Evolutionary conservation across 2,329 filamentous ascomycete species (phyloP), one percentile per base, ranked within the genome.

Genomic region (Pestalotiopsis sp.): DNA sequence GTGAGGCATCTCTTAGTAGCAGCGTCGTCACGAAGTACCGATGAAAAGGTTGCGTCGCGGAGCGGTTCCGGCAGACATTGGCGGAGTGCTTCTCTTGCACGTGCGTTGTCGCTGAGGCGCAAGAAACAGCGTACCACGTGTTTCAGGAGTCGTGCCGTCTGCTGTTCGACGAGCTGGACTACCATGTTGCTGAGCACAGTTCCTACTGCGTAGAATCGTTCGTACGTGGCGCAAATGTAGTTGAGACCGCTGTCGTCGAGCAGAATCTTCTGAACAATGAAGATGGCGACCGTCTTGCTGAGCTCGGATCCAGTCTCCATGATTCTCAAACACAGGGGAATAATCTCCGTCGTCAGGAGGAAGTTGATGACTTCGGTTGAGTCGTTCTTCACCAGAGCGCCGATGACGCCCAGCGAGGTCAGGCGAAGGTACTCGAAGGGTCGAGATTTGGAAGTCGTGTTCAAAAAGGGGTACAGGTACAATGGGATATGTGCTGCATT

Each of bases 151-250:
- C 96, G 88, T 38, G 97, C 96, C 1, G 96, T 99, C 82, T 99
- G 96, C 77, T 97, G 95, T 81, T 99, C 96, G 52, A 98, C 96
- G 48, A 99, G 88, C 82, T 98, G 95, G 65, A 92, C 94, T 67
- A 99, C 96, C 96, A 99, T 99, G 78, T 98, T 99, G 83, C 94
- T 97, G 52, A 99, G 84, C 5, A 99, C 96, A 1, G 96, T 99
- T 5, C 96, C 96, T 4, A 99, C 96, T 7, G 96, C 96, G 74
- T 98, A 99, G 81, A 99, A 99, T 22, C 96, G 89, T 84, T 99
- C 96, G 75, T 99, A 99, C 0, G 96, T 99, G 71, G 97, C 95
- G 81, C 96, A 99, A 68, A 99, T 99, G 81, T 99, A 99, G 76
- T 96, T 96, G 70, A 99, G 87, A 3, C 96, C 96, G 75, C 97